Evolutionary conservation across 371 early-diverging fungal genomes (phyloP), one percentile per base, ranked within the genome.

Genomic region (Blakeslea trispora): DNA sequence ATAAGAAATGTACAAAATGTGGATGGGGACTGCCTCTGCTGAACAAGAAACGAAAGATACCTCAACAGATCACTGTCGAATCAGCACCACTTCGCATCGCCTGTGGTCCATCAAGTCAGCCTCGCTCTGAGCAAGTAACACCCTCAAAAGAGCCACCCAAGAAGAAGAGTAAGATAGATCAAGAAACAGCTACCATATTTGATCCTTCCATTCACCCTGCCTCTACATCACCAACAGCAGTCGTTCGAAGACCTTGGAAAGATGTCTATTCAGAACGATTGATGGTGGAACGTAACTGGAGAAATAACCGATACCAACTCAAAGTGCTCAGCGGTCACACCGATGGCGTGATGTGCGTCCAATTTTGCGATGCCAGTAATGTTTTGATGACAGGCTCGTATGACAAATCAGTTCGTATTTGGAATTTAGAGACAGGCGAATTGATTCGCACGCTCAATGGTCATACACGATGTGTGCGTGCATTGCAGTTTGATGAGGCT

Each of bases 11-110:
- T 63, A 80, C 79, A 37, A 94, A 89, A 61, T 96, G 97, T 60
- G 97, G 97, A 2, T 96, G 96, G 96, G 94, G 96, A 6, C 64
- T 93, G 34, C 93, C 93, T 10, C 57, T 88, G 40, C 65, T 93
- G 31, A 64, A 69, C 61, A 62, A 72, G 66, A 66, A 72, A 63
- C 54, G 69, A 32, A 57, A 23, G 28, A 28, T 28, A 28, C 28
- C 3, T 28, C 28, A 46, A 34, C 57, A 44, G 45, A 28, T 39
- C 1, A 24, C 63, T 0, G 49, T 56, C 11, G 53, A 62, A 22
- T 28, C 28, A 28, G 53, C 47, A 19, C 58, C 57, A 22, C 32
- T 63, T 21, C 48, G 55, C 1, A 50, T 49, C n/a, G 57, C 63
- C 5, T 63, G 63, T 35, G 63, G 63, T 14, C 56, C 62, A 3